Conservation (phyloP, 352 stramenopile genomes). For the Pythium brachiatum region DNA sequence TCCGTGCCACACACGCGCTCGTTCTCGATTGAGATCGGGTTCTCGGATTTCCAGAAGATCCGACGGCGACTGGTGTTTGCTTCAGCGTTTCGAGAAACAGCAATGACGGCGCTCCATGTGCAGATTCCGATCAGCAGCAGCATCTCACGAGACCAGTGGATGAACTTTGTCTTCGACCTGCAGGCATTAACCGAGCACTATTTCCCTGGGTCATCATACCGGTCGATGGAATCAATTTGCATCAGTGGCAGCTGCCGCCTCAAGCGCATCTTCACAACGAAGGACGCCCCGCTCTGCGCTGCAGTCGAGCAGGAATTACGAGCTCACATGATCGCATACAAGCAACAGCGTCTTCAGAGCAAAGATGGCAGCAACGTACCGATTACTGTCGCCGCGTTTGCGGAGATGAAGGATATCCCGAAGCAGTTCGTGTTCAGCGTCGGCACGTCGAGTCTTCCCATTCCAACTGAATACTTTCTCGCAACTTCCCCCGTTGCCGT, state of each 20-base stretch:
- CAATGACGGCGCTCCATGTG: slow-evolving; percentile 52
- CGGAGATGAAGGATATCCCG: slow-evolving; percentile 55
- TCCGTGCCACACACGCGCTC: slow-evolving; percentile 55
- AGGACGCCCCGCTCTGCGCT: slow-evolving; percentile 51
- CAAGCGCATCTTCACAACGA: slow-evolving; percentile 86
- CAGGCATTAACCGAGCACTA: slow-evolving; percentile 53
- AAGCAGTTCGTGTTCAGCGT: slow-evolving; percentile 60
- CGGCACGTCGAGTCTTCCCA: slow-evolving; percentile 26
- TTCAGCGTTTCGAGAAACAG: slow-evolving; percentile 73
- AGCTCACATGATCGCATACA: slow-evolving; percentile 5
- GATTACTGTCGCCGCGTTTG: slow-evolving; percentile 19
- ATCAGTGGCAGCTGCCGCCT: slow-evolving; percentile 71
- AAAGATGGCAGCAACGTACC: slow-evolving; percentile 12
- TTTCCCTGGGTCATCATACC: slow-evolving; percentile 53
- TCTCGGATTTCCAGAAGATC: slow-evolving; percentile 71
- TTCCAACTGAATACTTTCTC: slow-evolving; percentile 63
- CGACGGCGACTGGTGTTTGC: slow-evolving; percentile 71
- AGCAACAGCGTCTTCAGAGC: slow-evolving; percentile 13
- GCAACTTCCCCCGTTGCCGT: neutral
- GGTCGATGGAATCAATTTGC: slow-evolving; percentile 76
- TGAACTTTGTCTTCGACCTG: slow-evolving; percentile 78
- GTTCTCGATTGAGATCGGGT: slow-evolving; percentile 79
- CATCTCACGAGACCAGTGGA: slow-evolving; percentile 67
- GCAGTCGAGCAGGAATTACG: slow-evolving; percentile 1
- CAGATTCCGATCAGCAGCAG: slow-evolving; percentile 55